phyloP scores from a whole-genome alignment of 768 basidiomycete species.

The Lactarius tabidus region DNA sequence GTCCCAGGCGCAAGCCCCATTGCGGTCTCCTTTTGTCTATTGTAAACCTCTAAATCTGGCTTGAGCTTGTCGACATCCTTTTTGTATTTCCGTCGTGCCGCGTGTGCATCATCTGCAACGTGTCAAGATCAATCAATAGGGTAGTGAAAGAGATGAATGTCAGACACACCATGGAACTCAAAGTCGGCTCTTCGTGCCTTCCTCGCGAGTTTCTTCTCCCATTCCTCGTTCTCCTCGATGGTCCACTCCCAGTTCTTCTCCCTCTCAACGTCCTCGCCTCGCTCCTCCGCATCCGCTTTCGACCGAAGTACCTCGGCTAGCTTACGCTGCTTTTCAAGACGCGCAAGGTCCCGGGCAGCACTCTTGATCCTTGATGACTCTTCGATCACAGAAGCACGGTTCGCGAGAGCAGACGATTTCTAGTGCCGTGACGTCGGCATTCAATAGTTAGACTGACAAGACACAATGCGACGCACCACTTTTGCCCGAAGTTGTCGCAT shows the following conservation, averaged over 20 bases:
- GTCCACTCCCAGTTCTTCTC: conserved; percentile 94
- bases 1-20: conserved; percentile 71
- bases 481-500: conserved; percentile 22
- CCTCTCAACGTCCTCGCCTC: conserved; percentile 88
- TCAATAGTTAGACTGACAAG: neutral
- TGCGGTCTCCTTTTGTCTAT: conserved; percentile 82
- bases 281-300: conserved; percentile 85
- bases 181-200: conserved; percentile 85
- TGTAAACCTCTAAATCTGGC: conserved; percentile 83
- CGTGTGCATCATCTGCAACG: conserved; percentile 77
- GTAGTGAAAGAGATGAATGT: neutral
- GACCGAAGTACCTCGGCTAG: conserved; percentile 81
- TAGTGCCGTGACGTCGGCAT: conserved; percentile 30
- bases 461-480: conserved; percentile 10
- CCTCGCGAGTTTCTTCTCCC: conserved; percentile 86
- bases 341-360: conserved; percentile 72
- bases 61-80: conserved; percentile 87
- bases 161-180: conserved; percentile 79
- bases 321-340: conserved; percentile 86
- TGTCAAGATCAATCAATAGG: neutral
- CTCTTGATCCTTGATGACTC: conserved; percentile 77
- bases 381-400: conserved; percentile 80
- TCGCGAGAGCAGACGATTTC: conserved; percentile 76
- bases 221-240: conserved; percentile 91
- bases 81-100: conserved; percentile 86